Evolutionary conservation across 208 protist genomes (phyloP), one percentile per base, ranked within the genome.

Genomic region (Borovskyia barvae): DNA sequence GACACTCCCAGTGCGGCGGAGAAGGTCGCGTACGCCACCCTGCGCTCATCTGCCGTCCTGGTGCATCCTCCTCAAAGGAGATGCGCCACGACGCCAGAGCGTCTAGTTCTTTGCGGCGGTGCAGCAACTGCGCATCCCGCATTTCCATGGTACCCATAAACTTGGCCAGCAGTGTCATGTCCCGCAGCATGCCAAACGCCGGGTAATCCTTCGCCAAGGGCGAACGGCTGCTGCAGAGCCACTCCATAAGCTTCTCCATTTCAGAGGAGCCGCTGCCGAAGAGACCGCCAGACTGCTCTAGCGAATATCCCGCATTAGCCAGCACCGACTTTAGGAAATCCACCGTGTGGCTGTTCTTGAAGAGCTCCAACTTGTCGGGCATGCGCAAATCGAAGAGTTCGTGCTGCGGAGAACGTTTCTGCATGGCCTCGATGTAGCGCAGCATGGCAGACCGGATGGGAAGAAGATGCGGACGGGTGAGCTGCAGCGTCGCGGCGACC

Each of bases 111-210:
- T 87, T 83, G 30, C 79, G 68, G 6, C 80, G 59, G 35, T 68
- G 70, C 54, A 92, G 74, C 28, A 90, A 65, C 52, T 93, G 66
- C 25, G 81, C 61, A 29, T 91, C 82, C 22, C 80, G 75, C 66
- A 81, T 83, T 55, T 94, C 85, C 87, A 92, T 90, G 24, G 85
- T 92, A 22, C 75, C 75, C 41, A 90, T 61, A 52, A 92, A 90
- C 54, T 89, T 90, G 29, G 80, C 67, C 25, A 92, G 55, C 29
- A 90, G 47, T 37, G 82, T 80, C 75, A 93, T 80, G 51, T 93
- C 84, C 2, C 84, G 83, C 33, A 80, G 50, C 59, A 77, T 40
- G 14, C 42, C 20, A 42, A 92, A 93, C 68, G 74, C 79, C 12
- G 73, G 77, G 59, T 90, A 79, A 50, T 90, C 75, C 26, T 49